Percentiles rank a stretch among this genome's conserved stretches.
phyloP scores from a whole-genome alignment of 2,329 filamentous ascomycete genomes.

The Aspergillus eucalypticola region DNA sequence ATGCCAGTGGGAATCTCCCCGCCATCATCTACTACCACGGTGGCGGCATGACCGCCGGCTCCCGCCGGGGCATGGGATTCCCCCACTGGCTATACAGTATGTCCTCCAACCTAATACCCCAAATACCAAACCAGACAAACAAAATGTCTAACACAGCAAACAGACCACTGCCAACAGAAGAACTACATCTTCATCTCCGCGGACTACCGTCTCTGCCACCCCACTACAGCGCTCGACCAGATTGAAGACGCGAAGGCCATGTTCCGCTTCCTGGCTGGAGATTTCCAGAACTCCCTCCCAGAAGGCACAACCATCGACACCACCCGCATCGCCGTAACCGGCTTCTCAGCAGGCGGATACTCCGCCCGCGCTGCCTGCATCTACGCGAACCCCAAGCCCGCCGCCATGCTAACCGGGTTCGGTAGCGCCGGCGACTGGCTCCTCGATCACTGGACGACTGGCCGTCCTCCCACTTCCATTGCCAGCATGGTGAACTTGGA shows the following conservation, averaged over 20 bases:
- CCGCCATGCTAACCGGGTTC: constrained; percentile 17
- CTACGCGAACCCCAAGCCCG: constrained; percentile 22
- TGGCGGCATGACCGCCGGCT: constrained; percentile 26
- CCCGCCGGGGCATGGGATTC: constrained; percentile 13
- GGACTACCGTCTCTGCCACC: constrained; percentile 26
- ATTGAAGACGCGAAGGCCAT: constrained; percentile 23
- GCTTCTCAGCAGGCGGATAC: constrained; percentile 26
- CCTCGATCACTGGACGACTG: constrained; percentile 23
- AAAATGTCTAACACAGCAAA: neutral
- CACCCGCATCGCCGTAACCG: constrained; percentile 21
- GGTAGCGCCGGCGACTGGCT: constrained; percentile 22
- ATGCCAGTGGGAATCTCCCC: constrained; percentile 12
- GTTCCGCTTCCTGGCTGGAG: constrained; percentile 15
- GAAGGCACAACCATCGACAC: constrained; percentile 14
- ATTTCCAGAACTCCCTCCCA: constrained; percentile 14
- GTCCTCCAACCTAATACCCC: neutral
- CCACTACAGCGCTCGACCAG: constrained; percentile 21
- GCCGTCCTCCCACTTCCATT: constrained; percentile 21
- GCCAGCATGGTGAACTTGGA: constrained; percentile 17
- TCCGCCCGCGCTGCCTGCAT: constrained; percentile 27
- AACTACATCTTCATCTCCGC: constrained; percentile 25
- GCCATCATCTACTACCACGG: constrained; percentile 27
- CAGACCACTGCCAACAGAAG: constrained; percentile 23
- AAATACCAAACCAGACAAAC: neutral
- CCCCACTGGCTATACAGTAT: constrained; percentile 22